Evolutionary conservation across 169 alveolate species (phyloP).

Genomic region (Plasmodium cynomolgi): DNA sequence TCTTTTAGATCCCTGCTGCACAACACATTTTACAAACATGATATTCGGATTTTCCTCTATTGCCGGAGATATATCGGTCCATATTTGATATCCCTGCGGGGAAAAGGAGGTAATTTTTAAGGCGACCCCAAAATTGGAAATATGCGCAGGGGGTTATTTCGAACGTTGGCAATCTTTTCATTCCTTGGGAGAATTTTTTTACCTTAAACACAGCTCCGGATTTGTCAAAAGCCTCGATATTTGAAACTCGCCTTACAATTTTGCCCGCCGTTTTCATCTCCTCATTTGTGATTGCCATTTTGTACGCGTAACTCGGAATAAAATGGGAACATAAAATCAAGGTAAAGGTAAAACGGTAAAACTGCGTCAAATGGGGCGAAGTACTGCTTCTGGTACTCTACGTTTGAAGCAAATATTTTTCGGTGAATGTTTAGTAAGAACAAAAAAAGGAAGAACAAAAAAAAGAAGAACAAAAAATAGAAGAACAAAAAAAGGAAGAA

Average conservation of each 20-base stretch:
- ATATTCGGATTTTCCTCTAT: slow-evolving; percentile 90
- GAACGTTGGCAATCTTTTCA: neutral
- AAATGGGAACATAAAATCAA: slow-evolving; percentile 3
- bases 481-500: slow-evolving; percentile 10
- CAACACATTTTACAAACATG: slow-evolving; percentile 93
- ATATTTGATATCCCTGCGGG: slow-evolving; percentile 89
- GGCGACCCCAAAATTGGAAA: neutral
- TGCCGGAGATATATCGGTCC: slow-evolving; percentile 94
- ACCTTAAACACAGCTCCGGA: slow-evolving; percentile 66
- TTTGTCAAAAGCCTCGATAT: slow-evolving; percentile 72
- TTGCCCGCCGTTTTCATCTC: slow-evolving; percentile 70
- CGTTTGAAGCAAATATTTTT: neutral
- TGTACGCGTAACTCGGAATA: slow-evolving; percentile 2
- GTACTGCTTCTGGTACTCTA: slow-evolving; percentile 27
- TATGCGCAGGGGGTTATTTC: neutral
- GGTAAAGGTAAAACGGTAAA: slow-evolving; percentile 7
- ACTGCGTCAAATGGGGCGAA: neutral
- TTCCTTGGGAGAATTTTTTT: neutral
- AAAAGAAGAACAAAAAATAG: neutral
- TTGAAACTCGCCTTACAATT: slow-evolving; percentile 67
- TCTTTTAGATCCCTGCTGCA: slow-evolving; percentile 89
- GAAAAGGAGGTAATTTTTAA: neutral
- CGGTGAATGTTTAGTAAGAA: neutral
- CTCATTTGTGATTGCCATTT: slow-evolving; percentile 74
- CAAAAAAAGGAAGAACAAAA: neutral